Conservation (phyloP, 345 rosid genomes). For the Gossypium mustelinum region DNA sequence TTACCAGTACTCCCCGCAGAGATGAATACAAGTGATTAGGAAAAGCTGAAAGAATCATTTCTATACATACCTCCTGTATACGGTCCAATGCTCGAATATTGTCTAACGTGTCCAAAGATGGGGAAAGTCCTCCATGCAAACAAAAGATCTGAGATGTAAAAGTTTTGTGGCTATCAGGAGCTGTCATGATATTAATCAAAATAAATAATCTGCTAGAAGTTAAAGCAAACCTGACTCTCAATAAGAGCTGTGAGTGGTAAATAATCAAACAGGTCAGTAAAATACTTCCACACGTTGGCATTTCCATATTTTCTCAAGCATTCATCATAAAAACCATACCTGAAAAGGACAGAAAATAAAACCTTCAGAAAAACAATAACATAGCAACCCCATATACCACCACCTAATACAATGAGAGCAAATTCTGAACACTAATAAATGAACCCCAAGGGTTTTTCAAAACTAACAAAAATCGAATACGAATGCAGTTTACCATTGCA, state of each 20-base stretch:
- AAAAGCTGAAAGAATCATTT: neutral
- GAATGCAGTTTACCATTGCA: neutral
- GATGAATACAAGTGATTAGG: neutral
- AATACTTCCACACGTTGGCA: conserved; percentile 94
- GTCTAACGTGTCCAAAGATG: conserved; percentile 88
- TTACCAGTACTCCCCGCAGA: neutral
- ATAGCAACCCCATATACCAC: neutral
- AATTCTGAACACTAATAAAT: neutral
- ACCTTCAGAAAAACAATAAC: neutral
- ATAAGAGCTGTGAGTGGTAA: conserved; percentile 20
- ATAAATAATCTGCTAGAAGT: conserved; percentile 1
- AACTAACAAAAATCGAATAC: neutral
- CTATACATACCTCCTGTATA: conserved; percentile 64
- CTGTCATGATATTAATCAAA: neutral
- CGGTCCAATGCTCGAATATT: conserved; percentile 92
- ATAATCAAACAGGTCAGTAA: conserved; percentile 86
- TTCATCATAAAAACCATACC: conserved; percentile 86
- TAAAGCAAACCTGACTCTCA: conserved; percentile 74
- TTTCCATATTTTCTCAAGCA: conserved; percentile 93
- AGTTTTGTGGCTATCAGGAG: conserved; percentile 8
- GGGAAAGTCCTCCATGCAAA: conserved; percentile 94
- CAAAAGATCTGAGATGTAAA: conserved; percentile 61
- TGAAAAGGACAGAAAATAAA: conserved; percentile 30
- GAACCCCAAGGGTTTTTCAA: neutral
- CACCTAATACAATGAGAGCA: neutral